Conservation (phyloP, 2,329 filamentous ascomycete genomes). For the Zalaria sp. region DNA sequence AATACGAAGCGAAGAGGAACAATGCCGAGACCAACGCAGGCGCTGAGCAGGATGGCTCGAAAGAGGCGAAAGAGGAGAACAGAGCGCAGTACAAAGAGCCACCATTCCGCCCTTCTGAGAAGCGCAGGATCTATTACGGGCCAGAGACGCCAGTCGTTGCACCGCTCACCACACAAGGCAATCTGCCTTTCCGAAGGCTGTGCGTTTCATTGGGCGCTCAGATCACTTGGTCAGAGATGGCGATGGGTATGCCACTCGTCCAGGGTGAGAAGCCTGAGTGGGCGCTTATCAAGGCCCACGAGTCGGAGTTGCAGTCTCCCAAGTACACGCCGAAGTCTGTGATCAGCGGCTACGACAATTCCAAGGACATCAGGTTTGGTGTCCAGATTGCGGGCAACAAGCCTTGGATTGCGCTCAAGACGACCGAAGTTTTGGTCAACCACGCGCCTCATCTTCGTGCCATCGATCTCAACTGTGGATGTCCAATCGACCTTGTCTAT, state of each 20-base stretch:
- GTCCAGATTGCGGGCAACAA: constrained; percentile 88
- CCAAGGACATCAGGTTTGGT: constrained; percentile 74
- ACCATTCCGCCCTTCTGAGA: constrained; percentile 82
- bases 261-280: constrained; percentile 87
- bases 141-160: constrained; percentile 87
- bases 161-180: constrained; percentile 90
- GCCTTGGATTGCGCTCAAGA: constrained; percentile 79
- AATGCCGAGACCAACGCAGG: constrained; percentile 6
- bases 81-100: constrained; percentile 73
- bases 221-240: constrained; percentile 97
- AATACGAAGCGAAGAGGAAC: constrained; percentile 10
- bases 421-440: constrained; percentile 64
- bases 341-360: constrained; percentile 66
- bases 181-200: constrained; percentile 82
- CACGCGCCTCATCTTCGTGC: constrained; percentile 74
- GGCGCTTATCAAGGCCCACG: constrained; percentile 87
- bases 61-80: constrained; percentile 47
- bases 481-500: constrained; percentile 89
- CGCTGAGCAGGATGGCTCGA: constrained; percentile 18
- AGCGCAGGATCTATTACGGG: constrained; percentile 85
- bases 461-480: constrained; percentile 93
- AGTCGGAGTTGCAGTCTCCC: constrained; percentile 64
- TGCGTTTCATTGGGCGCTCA: constrained; percentile 83
- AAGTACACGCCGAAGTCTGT: constrained; percentile 46
- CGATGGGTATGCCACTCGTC: constrained; percentile 75